Base-by-base conservation (phyloP, 495 filamentous ascomycete genomes). In the Neurospora intermedia region DNA sequence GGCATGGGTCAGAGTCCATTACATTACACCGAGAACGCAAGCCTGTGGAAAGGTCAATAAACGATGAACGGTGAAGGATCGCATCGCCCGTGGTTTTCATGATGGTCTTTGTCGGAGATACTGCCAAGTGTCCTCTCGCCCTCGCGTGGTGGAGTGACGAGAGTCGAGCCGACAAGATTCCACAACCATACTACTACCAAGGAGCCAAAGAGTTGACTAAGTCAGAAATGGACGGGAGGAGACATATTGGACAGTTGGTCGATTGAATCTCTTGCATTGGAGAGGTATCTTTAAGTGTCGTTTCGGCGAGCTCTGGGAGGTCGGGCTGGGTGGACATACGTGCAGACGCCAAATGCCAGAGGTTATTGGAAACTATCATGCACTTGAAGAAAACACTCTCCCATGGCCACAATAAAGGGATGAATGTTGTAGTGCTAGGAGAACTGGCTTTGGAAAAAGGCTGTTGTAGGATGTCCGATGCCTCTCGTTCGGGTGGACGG, bases 1-100 rank as follows among this genome's bases (percentile, higher is more conserved):
- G 9, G 10, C 20, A 0, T 23, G 20, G 0, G 2, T 2, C n/a
- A 23, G 6, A 6, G 20, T 23, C 4, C 1, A 0, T 13, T 20
- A 4, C n/a, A 11, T 2, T 3, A 2, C 1, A 20, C n/a, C n/a
- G 2, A 48, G 2, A 1, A 0, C 10, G 9, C 0, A 48, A 11
- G 4, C 4, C 1, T 1, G 39, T 40, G 39, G 39, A 6, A 40
- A 40, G 7, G 39, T 40, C 39, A 9, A 40, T 9, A 40, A 7
- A 11, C 5, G 8, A 13, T 11, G 4, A 20, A 11, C 0, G 10
- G 20, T 48, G 4, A 20, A 23, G 2, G 0, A 2, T 2, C 0
- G 0, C 1, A 2, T 3, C 11, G 5, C 31, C 31, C 0, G 31
- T 16, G 0, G 13, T 3, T 62, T 59, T 10, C 5, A 31, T 1